These are phyloP conservation scores for Naegleria gruberi DNA, from an alignment of 208 protist species.

Conservation along the genomic window DNA sequence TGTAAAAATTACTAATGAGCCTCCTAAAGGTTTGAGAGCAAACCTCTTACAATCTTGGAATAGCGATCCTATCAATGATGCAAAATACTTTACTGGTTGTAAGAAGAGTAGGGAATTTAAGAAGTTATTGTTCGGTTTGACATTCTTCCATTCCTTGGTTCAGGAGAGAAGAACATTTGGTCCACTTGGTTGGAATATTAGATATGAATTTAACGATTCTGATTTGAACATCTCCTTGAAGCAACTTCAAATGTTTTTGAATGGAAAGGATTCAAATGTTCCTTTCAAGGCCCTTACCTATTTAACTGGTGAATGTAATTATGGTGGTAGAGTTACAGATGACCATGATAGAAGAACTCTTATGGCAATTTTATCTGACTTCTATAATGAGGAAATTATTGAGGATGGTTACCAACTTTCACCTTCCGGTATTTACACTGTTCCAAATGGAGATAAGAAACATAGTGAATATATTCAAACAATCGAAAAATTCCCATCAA, in stretches of 20 bases:
- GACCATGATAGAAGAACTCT: constrained; percentile 81
- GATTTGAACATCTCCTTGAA: constrained; percentile 86
- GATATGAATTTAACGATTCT: constrained; percentile 94
- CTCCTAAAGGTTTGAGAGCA: constrained; percentile 45
- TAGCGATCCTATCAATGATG: constrained; percentile 27
- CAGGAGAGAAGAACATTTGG: constrained; percentile 90
- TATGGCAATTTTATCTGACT: constrained; percentile 71
- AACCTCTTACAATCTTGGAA: constrained; percentile 37
- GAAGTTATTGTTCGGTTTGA: constrained; percentile 84
- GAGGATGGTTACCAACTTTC: constrained; percentile 73
- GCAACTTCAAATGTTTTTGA: constrained; percentile 88
- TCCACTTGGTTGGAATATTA: constrained; percentile 87
- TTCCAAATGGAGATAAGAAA: neutral
- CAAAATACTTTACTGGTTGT: constrained; percentile 39
- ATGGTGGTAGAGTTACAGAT: constrained; percentile 82
- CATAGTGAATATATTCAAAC: constrained; percentile 60
- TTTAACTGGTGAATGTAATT: constrained; percentile 80
- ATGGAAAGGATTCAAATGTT: constrained; percentile 65
- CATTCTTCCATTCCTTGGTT: constrained; percentile 91
- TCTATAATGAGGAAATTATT: constrained; percentile 69
- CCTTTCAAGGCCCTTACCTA: constrained; percentile 87
- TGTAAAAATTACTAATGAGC: constrained; percentile 53
- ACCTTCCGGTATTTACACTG: constrained; percentile 39
- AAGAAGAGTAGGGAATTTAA: constrained; percentile 69
- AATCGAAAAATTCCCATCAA: constrained; percentile 61